These are phyloP conservation scores for Coemansia erecta DNA, from an alignment of 192 early-diverging fungal genomes.

Conservation along the genomic window DNA sequence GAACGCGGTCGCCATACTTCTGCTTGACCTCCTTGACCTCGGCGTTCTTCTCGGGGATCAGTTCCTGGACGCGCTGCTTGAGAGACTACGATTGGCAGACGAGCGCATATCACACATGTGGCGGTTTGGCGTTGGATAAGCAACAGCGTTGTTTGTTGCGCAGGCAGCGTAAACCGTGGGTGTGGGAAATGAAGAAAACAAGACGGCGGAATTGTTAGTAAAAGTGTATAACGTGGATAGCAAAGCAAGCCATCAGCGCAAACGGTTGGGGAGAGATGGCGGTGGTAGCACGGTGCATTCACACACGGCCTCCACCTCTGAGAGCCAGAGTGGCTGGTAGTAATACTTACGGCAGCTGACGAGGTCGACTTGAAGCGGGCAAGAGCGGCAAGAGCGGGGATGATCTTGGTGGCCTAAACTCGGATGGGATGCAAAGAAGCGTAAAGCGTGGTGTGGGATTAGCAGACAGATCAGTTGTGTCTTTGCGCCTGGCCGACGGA, in stretches of 20 bases:
- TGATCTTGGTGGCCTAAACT: slow-evolving; percentile 39
- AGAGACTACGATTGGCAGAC: slow-evolving; percentile 52
- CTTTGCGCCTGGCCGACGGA: neutral
- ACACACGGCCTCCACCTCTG: neutral
- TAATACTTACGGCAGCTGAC: slow-evolving; percentile 57
- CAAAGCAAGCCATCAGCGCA: neutral
- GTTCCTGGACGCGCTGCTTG: slow-evolving; percentile 89
- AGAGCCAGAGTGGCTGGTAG: neutral
- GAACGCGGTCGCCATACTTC: slow-evolving; percentile 84
- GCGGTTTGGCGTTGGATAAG: too few species aligned
- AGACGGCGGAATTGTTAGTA: neutral
- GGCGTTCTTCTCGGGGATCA: slow-evolving; percentile 93
- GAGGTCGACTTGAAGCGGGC: slow-evolving; percentile 57
- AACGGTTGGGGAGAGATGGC: neutral
- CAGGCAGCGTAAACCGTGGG: neutral
- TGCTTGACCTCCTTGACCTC: slow-evolving; percentile 93
- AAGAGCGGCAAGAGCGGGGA: slow-evolving; percentile 38
- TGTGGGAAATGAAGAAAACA: slow-evolving; percentile 8
- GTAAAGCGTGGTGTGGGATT: neutral
- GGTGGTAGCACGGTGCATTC: neutral
- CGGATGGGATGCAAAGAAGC: neutral
- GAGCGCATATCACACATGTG: too few species aligned
- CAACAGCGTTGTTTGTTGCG: too few species aligned
- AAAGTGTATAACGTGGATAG: too few species aligned
- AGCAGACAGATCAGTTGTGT: neutral